Evolutionary conservation across 2,329 filamentous ascomycete genomes (phyloP).

Genomic region (Corinectria fuckeliana): DNA sequence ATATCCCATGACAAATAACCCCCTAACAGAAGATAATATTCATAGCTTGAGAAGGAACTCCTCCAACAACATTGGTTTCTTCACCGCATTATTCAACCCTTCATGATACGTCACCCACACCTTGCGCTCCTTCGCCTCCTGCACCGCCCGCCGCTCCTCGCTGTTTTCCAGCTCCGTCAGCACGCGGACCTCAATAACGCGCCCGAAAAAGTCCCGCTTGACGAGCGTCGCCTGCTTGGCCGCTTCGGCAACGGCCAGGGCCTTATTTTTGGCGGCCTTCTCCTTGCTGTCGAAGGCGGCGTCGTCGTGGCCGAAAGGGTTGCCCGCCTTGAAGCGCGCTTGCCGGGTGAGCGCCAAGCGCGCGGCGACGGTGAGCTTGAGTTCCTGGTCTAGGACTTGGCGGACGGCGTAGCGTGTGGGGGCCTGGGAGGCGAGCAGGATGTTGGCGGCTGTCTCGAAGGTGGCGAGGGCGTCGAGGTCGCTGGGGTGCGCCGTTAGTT

Average conservation of each 20-base stretch:
- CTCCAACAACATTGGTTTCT: conserved; percentile 81
- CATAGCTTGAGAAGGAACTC: too few relatives aligned
- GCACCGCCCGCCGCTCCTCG: conserved; percentile 38
- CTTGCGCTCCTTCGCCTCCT: conserved; percentile 57
- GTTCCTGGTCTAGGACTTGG: conserved; percentile 91
- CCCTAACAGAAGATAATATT: too few relatives aligned
- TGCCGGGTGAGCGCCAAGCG: conserved; percentile 72
- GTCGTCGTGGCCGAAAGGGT: conserved; percentile 31
- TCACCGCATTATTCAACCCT: conserved; percentile 89
- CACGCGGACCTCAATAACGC: conserved; percentile 61
- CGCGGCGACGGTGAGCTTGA: conserved; percentile 72
- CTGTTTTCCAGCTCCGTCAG: conserved; percentile 49
- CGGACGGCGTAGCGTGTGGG: conserved; percentile 91
- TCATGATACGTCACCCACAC: conserved; percentile 92
- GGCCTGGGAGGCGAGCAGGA: conserved; percentile 63
- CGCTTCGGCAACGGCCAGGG: conserved; percentile 41
- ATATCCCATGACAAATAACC: neutral
- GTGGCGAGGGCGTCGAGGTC: conserved; percentile 78
- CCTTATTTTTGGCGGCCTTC: conserved; percentile 41
- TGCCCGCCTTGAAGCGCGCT: conserved; percentile 66
- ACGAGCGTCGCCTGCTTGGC: conserved; percentile 49
- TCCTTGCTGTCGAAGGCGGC: conserved; percentile 48
- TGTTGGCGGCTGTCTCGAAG: conserved; percentile 72
- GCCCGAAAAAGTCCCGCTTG: conserved; percentile 87
- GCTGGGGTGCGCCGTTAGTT: conserved; percentile 45